Base-by-base conservation (phyloP, 1,284 basidiomycete species). In the Fomitopsis schrenkii region DNA sequence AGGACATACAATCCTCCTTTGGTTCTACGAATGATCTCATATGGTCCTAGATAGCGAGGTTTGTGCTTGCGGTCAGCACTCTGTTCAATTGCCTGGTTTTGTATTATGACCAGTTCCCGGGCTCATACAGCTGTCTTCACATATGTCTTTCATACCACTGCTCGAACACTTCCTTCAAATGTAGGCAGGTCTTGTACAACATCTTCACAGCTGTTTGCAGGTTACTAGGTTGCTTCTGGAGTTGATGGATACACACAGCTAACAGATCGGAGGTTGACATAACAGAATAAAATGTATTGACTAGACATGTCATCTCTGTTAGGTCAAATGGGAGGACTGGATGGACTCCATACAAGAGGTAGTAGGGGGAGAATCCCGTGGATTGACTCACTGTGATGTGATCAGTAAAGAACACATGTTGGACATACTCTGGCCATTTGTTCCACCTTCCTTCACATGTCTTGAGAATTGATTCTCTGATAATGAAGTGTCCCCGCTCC, bases 251-350 rank as follows among this genome's bases (percentile, higher is more conserved):
- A 3, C 65, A 7, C 35, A 64, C 26, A 1, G 59, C 59, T 1
- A 70, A 45, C 5, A 70, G 59, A 5, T 68, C 65, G 15, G 15
- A 30, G 2, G 57, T 59, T 15, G 42, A 56, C 38, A 70, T 56
- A 4, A 28, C 44, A 19, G 35, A 10, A 12, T 54, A 30, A 50
- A 62, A 62, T 19, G 52, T 59, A 35, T 64, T 40, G 0, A 67
- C 64, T 26, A 76, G 52, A 55, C 70, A 76, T 0, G 71, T 74
- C 1, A 71, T 68, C 63, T 77, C 68, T 9, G 63, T 38, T 1
- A 76, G 40, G 54, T 76, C 71, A 22, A 76, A 67, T 0, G 70
- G 75, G 0, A 75, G 61, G 0, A 73, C 44, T 0, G 73, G 75
- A 1, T 76, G 64, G 1, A 67, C 61, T 5, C 72, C 71, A 52